phyloP scores from a whole-genome alignment of 2,329 filamentous ascomycete species.

The Ramularia collo-cygni region DNA sequence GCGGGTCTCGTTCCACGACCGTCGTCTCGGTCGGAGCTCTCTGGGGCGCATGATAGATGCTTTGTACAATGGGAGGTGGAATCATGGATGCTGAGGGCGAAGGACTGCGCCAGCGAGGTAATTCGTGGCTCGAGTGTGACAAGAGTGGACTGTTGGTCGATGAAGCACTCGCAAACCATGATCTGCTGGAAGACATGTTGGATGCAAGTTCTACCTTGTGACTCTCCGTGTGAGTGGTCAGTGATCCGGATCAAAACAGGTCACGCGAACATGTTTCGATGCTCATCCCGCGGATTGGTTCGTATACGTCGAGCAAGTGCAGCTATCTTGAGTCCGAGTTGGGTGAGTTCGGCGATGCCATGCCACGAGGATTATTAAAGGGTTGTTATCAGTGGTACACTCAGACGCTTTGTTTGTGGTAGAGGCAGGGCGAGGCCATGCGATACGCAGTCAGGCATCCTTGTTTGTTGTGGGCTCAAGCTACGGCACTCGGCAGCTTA shows the following conservation, averaged over 20 bases:
- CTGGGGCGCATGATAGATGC: slow-evolving; percentile 17
- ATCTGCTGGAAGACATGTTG: slow-evolving; percentile 21
- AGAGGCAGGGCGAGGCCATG: too few relatives aligned
- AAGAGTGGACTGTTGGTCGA: slow-evolving; percentile 19
- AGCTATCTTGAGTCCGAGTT: too few relatives aligned
- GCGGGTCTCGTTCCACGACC: slow-evolving; percentile 40
- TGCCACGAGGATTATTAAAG: too few relatives aligned
- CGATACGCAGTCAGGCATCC: too few relatives aligned
- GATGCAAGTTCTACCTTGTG: background rate
- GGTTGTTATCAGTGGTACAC: too few relatives aligned
- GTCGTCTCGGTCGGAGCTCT: slow-evolving; percentile 27
- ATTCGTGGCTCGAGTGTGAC: slow-evolving; percentile 21
- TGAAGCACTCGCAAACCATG: slow-evolving; percentile 23
- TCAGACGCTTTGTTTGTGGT: too few relatives aligned
- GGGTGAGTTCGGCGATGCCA: too few relatives aligned
- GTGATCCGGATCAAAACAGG: background rate
- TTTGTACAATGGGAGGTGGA: slow-evolving; percentile 31
- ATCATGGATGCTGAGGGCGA: slow-evolving; percentile 29
- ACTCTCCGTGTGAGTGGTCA: slow-evolving; percentile 1
- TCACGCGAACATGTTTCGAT: background rate
- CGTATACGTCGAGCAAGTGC: too few relatives aligned
- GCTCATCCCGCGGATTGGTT: too few relatives aligned
- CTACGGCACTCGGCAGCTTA: too few relatives aligned
- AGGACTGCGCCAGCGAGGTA: slow-evolving; percentile 29
- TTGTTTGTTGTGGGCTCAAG: too few relatives aligned